A percentile compares a stretch with the other conserved stretches of the same genome.
Conservation (phyloP, 352 stramenopile genomes). For the Phytophthora pini region DNA sequence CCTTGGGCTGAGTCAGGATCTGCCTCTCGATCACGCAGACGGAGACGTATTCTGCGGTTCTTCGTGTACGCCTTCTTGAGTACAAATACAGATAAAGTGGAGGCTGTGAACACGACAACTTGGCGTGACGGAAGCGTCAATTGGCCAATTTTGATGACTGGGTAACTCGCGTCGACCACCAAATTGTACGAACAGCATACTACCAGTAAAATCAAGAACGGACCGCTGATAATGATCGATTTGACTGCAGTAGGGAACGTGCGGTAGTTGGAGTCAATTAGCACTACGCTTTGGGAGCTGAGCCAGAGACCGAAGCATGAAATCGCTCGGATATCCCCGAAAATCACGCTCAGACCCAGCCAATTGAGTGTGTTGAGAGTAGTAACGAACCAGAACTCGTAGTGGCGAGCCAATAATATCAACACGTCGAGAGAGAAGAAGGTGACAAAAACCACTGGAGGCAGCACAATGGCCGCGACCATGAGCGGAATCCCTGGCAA, state of each 20-base stretch:
- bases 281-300: constrained; percentile 27
- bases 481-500: constrained; percentile 8
- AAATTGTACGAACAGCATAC: constrained; percentile 21
- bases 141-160: constrained; percentile 3
- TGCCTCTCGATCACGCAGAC: constrained; percentile 12
- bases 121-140: constrained; percentile 17
- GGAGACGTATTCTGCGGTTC: constrained; percentile 2
- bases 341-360: constrained; percentile 16
- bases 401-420: constrained; percentile 15
- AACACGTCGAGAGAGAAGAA: constrained; percentile 32
- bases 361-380: constrained; percentile 24
- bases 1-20: constrained; percentile 5
- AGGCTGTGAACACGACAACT: constrained; percentile 21
- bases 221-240: constrained; percentile 21
- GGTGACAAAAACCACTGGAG: constrained; percentile 18
- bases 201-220: constrained; percentile 20
- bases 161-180: constrained; percentile 14
- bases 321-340: constrained; percentile 19
- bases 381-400: constrained; percentile 32
- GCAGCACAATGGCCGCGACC: constrained; percentile 13
- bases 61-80: constrained; percentile 27
- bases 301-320: constrained; percentile 25
- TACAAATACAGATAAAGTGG: constrained; percentile 18
- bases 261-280: constrained; percentile 30
- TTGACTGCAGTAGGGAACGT: constrained; percentile 22